Base-by-base conservation (phyloP, 208 protist genomes). In the Crithidia expoeki region DNA sequence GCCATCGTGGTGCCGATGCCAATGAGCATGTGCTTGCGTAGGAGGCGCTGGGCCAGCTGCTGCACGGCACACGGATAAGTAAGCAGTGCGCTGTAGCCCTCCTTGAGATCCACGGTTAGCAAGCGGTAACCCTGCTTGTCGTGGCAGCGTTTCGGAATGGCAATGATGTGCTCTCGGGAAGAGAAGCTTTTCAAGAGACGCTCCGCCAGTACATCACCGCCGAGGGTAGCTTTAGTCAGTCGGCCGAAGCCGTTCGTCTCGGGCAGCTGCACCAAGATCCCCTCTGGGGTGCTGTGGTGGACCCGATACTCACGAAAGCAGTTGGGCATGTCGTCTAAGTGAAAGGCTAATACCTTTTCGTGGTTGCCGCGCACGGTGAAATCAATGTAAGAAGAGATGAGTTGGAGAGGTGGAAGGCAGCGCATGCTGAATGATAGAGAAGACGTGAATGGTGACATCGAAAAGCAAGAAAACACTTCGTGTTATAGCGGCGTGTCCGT, bases 21-120 rank as follows among this genome's bases (percentile, higher is more conserved):
- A 16, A 89, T 63, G 21, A 96, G 68, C 52, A 92, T 64, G 79
- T 94, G 80, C 85, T 96, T 94, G 60, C 89, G 86, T 44, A 94
- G 76, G 0, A 96, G 82, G 14, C 68, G 71, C n/a, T 74, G 57
- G 11, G 89, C 67, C 11, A 94, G 83, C 34, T 63, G 44, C 27
- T 76, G 76, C 33, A 94, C 87, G 25, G 74, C 67, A 4, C 23
- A 27, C 0, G 88, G 85, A 72, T 90, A 90, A 23, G 78, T 80
- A 16, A 74, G 69, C 7, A 92, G 50, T 21, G 62, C 84, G 34
- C 81, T 93, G 81, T 82, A 93, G 19, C 79, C 62, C 51, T 92
- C 83, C 30, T 55, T 58, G 5, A 94, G 76, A 56, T 84, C 55
- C 30, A 90, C 76, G 34, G 81, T 86, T 33, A 93, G 65, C 38